Base-by-base conservation (phyloP, 805 yeast genomes). In the Priceomyces castillae region DNA sequence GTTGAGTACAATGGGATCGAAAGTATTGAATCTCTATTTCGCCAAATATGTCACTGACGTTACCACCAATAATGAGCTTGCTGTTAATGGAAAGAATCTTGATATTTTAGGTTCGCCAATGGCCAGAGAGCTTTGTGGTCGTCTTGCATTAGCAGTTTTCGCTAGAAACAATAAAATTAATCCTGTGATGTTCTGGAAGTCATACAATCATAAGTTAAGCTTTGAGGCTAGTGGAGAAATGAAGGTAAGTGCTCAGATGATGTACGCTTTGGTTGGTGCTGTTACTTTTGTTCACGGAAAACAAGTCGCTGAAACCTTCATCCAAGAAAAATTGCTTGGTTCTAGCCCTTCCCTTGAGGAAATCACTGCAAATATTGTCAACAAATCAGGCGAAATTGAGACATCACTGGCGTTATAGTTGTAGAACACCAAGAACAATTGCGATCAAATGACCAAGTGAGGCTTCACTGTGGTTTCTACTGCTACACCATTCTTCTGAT, bases 1-100 rank as follows among this genome's bases (percentile, higher is more conserved):
- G 62, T 71, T 92, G 54, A 74, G 88, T 15, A 76, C 84, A 35
- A 68, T 88, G 60, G 97, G 95, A 14, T 59, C 76, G 30, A 84
- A 82, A 57, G 66, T 82, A 53, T 62, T 84, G 50, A 81, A 80
- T 57, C 68, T 74, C 40, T 61, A 56, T 42, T 63, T 73, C 33
- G 72, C 80, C 26, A 76, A 77, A 53, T 58, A 58, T 46, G 77
- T 73, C 12, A 73, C 52, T 42, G 48, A 44, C 35, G 50, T 52
- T 16, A 51, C 61, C 48, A 43, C 46, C 31, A 39, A 40, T 42
- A 64, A 66, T 44, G 67, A 58, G 14, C 49, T 53, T 43, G 65
- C 74, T 20, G 65, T 81, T 34, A 71, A 74, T 48, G 73, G 76
- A 18, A 58, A 69, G 45, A 77, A 79, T 55, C 76, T 84, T 55